Base-by-base conservation (phyloP, 345 rosid genomes). In the Psidium guajava region DNA sequence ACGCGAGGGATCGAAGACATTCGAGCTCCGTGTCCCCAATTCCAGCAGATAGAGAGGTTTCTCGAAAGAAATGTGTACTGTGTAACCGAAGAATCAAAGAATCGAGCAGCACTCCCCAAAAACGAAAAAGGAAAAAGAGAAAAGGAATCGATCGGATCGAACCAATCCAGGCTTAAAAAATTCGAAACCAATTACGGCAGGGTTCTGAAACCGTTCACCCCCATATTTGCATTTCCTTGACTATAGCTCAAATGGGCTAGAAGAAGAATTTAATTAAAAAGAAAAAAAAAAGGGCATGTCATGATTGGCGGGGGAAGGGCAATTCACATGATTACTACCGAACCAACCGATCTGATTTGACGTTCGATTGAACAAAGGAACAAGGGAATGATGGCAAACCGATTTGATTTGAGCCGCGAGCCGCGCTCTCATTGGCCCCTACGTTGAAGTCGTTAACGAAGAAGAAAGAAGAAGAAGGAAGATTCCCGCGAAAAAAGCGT, bases 41-140 rank as follows among this genome's bases (percentile, higher is more conserved):
- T 28, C 44, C 20, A 8, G 6, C 22, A 16, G 1, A 8, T 32
- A 8, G 3, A 6, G 2, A 64, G 47, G 24, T 18, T 69, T 69
- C 36, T 8, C 0, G 0, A 20, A 69, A 6, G 36, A 40, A 21
- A 69, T 18, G 15, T 0, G 8, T 0, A 2, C 3, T 4, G 3
- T 18, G 44, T 16, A 32, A 64, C 4, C 6, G 3, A 32, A 64
- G 24, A 8, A 32, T 28, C 15, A 2, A 13, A 59, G 11, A 3
- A 5, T 55, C 5, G 0, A 55, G 25, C 3, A 59, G 14, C 8
- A 59, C 20, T 59, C 40, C 27, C 5, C 14, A 59, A 12, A 36
- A 27, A 13, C 28, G 2, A 59, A 59, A n/a, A 59, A 59, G 5
- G 0, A 13, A 59, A 27, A 1, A 6, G 13, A n/a, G 5, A 15